phyloP scores from a whole-genome alignment of 2,329 filamentous ascomycete genomes.

The Fusarium sulawesiense region DNA sequence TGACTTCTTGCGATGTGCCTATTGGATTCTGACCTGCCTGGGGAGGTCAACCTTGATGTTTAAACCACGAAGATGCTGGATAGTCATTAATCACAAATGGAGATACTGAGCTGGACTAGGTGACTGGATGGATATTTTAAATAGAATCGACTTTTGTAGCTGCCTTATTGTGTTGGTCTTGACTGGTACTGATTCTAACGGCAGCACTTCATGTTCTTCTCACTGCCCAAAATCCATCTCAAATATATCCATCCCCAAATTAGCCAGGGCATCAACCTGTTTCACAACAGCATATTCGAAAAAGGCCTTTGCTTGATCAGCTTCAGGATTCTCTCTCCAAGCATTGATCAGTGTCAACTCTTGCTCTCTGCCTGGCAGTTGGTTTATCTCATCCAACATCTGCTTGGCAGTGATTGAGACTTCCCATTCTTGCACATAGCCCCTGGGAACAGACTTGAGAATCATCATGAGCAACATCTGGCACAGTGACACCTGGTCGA shows the following conservation, averaged over 20 bases:
- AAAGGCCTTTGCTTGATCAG: slow-evolving; percentile 57
- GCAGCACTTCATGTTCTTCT: background rate
- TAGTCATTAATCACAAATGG: background rate
- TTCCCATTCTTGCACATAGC: slow-evolving; percentile 60
- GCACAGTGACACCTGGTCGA: slow-evolving; percentile 65
- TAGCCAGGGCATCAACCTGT: slow-evolving; percentile 60
- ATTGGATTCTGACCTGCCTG: background rate
- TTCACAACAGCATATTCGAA: slow-evolving; percentile 62
- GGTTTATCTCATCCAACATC: slow-evolving; percentile 62
- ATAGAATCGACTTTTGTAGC: background rate
- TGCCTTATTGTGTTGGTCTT: background rate
- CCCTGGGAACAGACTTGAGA: slow-evolving; percentile 55
- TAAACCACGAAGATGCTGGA: background rate
- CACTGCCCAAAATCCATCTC: slow-evolving; percentile 52
- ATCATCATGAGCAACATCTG: slow-evolving; percentile 65
- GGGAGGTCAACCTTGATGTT: background rate
- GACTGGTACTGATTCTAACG: background rate
- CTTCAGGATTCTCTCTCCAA: slow-evolving; percentile 57
- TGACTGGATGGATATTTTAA: background rate
- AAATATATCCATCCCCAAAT: slow-evolving; percentile 59
- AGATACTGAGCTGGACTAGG: background rate
- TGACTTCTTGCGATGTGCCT: background rate
- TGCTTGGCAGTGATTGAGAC: slow-evolving; percentile 57
- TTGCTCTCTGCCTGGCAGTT: slow-evolving; percentile 58
- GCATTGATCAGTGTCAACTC: slow-evolving; percentile 57